A percentile compares a stretch with the other conserved stretches of the same genome.
phyloP scores from a whole-genome alignment of 495 filamentous ascomycete species.

The Chaetomium fimeti region DNA sequence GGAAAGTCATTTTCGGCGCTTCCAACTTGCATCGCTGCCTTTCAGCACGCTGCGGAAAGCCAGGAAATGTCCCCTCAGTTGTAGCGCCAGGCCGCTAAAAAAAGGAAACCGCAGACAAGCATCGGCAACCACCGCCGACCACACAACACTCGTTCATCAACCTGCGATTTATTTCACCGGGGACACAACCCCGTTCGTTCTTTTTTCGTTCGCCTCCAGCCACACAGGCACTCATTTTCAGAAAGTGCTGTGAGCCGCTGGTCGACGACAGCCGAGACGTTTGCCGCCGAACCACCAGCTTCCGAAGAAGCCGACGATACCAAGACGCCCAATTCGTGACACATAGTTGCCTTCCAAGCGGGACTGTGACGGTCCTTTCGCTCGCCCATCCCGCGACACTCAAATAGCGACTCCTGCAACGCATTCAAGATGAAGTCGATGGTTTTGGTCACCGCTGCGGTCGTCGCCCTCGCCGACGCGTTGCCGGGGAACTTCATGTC shows the following conservation, averaged over 20 bases:
- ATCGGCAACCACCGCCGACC: constrained; percentile 14
- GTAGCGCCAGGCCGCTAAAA: constrained; percentile 32
- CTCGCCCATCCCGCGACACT: background rate
- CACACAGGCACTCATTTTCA: constrained; percentile 20
- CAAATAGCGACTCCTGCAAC: background rate
- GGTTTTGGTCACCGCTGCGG: constrained; percentile 21
- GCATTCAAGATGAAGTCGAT: constrained; percentile 34
- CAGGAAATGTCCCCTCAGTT: constrained; percentile 32
- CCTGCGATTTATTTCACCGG: constrained; percentile 26
- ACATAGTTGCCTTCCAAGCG: background rate
- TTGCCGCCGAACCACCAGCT: constrained; percentile 1
- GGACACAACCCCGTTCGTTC: constrained; percentile 1
- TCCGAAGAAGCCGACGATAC: constrained; percentile 15
- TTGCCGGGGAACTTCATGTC: constrained; percentile 20
- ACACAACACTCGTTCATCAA: constrained; percentile 29
- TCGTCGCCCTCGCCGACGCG: constrained; percentile 24
- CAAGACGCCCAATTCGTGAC: background rate
- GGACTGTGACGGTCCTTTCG: background rate
- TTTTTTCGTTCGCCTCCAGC: constrained; percentile 14
- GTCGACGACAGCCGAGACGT: constrained; percentile 18
- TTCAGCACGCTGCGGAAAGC: constrained; percentile 22
- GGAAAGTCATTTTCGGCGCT: constrained; percentile 9
- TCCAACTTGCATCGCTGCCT: constrained; percentile 20
- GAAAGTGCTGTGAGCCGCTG: constrained; percentile 27
- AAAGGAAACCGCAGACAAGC: constrained; percentile 27